phyloP scores from a whole-genome alignment of 2,329 filamentous ascomycete species.

The Trichoderma afroharzianum region DNA sequence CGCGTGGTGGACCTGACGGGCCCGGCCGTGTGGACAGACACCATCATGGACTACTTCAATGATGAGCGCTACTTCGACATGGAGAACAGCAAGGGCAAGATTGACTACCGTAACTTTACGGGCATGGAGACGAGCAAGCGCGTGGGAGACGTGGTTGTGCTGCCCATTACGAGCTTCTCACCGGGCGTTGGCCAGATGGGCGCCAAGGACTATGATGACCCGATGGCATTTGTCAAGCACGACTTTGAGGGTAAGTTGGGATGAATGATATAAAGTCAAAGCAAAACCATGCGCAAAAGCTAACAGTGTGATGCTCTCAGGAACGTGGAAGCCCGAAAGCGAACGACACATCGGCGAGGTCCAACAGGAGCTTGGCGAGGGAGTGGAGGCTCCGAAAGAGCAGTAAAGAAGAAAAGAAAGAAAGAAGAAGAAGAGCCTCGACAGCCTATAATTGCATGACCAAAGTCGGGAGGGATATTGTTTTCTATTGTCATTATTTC shows the following conservation, averaged over 20 bases:
- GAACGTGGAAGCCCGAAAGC: slow-evolving; percentile 71
- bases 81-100: slow-evolving; percentile 63
- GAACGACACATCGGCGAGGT: slow-evolving; percentile 64
- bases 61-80: slow-evolving; percentile 85
- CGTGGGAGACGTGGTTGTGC: slow-evolving; percentile 86
- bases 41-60: slow-evolving; percentile 90
- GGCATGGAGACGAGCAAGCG: slow-evolving; percentile 79
- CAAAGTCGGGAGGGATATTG: not conserved
- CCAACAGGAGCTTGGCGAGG: slow-evolving; percentile 19
- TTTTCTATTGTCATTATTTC: not conserved
- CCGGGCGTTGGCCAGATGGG: slow-evolving; percentile 93
- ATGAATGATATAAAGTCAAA: not conserved
- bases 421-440: not conserved
- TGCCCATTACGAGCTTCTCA: slow-evolving; percentile 97
- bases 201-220: slow-evolving; percentile 80
- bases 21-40: slow-evolving; percentile 91
- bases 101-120: slow-evolving; percentile 86
- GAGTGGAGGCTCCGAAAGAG: not conserved
- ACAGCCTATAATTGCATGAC: slow-evolving; percentile 3
- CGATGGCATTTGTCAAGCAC: slow-evolving; percentile 97
- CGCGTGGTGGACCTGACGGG: slow-evolving; percentile 92
- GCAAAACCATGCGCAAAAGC: not conserved
- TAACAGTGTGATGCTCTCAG: slow-evolving; percentile 36
- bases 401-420: not conserved
- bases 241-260: slow-evolving; percentile 75